Percentiles rank a stretch among this genome's conserved stretches.
Evolutionary conservation across 257 asterid species (phyloP).

Genomic region (Fraxinus anomala): DNA sequence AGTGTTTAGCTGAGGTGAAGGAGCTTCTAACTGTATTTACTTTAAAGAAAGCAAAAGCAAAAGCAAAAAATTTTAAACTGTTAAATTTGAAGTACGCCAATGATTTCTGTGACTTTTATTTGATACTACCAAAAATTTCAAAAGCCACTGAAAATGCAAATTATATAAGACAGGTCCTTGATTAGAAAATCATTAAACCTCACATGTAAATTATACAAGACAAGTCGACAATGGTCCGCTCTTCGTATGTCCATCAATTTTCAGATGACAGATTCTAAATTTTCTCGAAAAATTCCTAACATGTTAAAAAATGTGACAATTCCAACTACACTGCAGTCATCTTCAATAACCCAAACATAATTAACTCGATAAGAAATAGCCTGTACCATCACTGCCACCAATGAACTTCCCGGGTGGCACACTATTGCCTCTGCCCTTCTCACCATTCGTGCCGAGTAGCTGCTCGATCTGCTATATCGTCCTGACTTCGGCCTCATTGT

Average conservation of each 20-base stretch:
- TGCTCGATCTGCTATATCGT: slow-evolving; percentile 40
- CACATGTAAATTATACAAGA: too few species aligned
- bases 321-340: slow-evolving; percentile 64
- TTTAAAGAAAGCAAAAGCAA: too few species aligned
- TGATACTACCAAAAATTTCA: too few species aligned
- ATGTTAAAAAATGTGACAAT: slow-evolving; percentile 72
- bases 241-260: background rate
- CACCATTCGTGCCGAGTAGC: slow-evolving; percentile 60
- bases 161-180: background rate
- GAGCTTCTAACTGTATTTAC: too few species aligned
- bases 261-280: slow-evolving; percentile 47
- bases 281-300: slow-evolving; percentile 52
- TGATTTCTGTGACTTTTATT: too few species aligned
- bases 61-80: too few species aligned
- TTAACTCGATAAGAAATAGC: slow-evolving; percentile 78
- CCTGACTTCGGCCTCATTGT: slow-evolving; percentile 26
- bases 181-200: background rate
- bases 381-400: slow-evolving; percentile 88
- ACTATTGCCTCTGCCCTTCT: slow-evolving; percentile 75
- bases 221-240: background rate
- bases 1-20: too few species aligned
- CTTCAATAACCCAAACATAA: slow-evolving; percentile 91
- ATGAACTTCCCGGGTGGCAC: slow-evolving; percentile 70
- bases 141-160: background rate
- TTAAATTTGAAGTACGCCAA: too few species aligned